These are phyloP conservation scores for Ustilago crameri DNA, from an alignment of 1,284 basidiomycete genomes.

Conservation along the genomic window DNA sequence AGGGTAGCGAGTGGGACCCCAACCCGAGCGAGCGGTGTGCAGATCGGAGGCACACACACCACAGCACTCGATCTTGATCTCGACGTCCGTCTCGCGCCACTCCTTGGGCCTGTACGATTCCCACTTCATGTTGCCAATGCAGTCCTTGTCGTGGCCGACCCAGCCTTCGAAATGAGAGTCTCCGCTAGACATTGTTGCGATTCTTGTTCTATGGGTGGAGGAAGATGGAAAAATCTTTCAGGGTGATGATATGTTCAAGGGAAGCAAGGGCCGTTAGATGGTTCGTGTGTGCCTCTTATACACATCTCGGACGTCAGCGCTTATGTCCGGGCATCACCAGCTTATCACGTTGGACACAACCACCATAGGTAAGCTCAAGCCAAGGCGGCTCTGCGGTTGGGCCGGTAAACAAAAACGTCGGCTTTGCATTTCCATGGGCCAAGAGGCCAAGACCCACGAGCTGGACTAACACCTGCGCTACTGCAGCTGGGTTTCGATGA, in stretches of 20 bases:
- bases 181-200: constrained; percentile 21
- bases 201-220: not conserved
- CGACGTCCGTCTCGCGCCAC: constrained; percentile 53
- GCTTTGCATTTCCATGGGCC: constrained; percentile 1
- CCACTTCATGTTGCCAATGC: constrained; percentile 58
- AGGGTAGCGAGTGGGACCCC: constrained; percentile 56
- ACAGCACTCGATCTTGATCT: constrained; percentile 55
- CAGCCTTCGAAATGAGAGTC: constrained; percentile 57
- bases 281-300: no score
- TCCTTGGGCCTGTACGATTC: constrained; percentile 48
- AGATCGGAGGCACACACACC: constrained; percentile 53
- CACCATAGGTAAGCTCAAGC: no score
- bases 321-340: no score
- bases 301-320: no score
- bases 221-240: not conserved
- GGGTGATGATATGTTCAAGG: not conserved
- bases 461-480: no score
- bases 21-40: constrained; percentile 58
- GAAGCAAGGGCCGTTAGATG: no score
- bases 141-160: constrained; percentile 53
- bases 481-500: constrained; percentile 28
- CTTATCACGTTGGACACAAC: no score
- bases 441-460: no score
- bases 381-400: not conserved
- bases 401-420: constrained; percentile 3